Evolutionary conservation across 208 protist genomes (phyloP), one percentile per base, ranked within the genome.

Genomic region (Trypanosoma scelopori): DNA sequence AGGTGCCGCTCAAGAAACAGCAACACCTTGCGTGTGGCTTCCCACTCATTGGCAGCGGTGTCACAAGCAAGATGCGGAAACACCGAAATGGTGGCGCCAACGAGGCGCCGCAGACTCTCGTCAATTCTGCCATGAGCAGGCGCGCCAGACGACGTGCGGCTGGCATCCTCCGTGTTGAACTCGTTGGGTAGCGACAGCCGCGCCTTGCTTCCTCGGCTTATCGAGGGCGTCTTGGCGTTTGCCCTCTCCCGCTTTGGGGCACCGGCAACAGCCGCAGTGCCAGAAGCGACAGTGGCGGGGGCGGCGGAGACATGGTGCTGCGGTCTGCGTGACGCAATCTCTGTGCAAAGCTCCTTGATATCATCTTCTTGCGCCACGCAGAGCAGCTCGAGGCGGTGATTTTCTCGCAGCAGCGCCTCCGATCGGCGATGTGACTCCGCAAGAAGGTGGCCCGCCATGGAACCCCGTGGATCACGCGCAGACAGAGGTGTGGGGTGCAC

Each of bases 361-460:
- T 59, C n/a, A 0, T 79, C 46, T 41, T 61, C 74, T 23, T 71
- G 60, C 18, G 51, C 27, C 22, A 76, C 27, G 59, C 69, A 82
- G n/a, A 25, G 23, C 1, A 59, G 59, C 63, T 72, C 62, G 15
- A 78, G 47, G 9, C 50, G 53, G 35, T 78, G 63, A n/a, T 76
- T 77, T 23, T 70, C 71, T 1, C 41, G 37, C 45, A 66, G 52
- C 0, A 82, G 48, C 22, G 64, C 62, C 62, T 78, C 66, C 50
- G 71, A 63, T 23, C 68, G 47, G 15, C 52, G 60, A 20, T 78
- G 71, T 5, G 76, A 64, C 11, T 37, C 9, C 20, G 39, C n/a
- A 25, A 73, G 62, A 20, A 72, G 61, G n/a, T n/a, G 41, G 9
- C 35, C 23, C 1, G 56, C 66, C 12, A 49, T 35, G n/a, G 49